Base-by-base conservation (phyloP, 2,329 filamentous ascomycete species). In the Hypoxylon sp. region DNA sequence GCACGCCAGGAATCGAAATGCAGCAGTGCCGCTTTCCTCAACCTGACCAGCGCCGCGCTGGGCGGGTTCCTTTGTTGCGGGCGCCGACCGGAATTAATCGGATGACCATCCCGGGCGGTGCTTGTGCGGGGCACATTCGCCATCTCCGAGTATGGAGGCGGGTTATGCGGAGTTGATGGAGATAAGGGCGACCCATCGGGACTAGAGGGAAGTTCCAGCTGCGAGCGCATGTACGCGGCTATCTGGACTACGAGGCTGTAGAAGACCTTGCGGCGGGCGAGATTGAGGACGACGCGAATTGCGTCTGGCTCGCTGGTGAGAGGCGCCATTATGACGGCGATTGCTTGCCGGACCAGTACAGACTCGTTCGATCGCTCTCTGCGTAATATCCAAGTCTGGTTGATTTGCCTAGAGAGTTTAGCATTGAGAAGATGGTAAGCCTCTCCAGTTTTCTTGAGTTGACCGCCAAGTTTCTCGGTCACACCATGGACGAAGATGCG, bases 1-100 rank as follows among this genome's bases (percentile, higher is more conserved):
- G 87, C 84, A 62, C 89, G 84, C 94, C 93, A 97, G n/a, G 88
- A 85, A 67, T 93, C 88, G 72, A 94, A 92, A 72, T 92, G 87
- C 44, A 83, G 80, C 11, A 96, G 77, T 0, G 91, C 87, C 4
- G 87, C 86, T 24, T 73, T 76, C 20, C 83, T 79, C 12, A 86
- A 70, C 24, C 70, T 73, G 36, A 76, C 40, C 7, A 81, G 73
- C n/a, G 75, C 75, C 18, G 74, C 73, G 46, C 70, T 73, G 18
- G 75, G 70, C 20, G 67, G 69, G 1, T 60, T 57, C 28, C 56
- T 33, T 16, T 40, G 16, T 48, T 51, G 20, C 44, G 61, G 42
- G 52, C 67, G 16, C 36, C 45, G 42, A 66, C 48, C 12, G 40
- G 61, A 12, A 59, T 28, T 20, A 61, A 58, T 22, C 49, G 49